These are phyloP conservation scores for Fusarium virguliforme DNA, from an alignment of 2,329 filamentous ascomycete genomes.

Conservation along the genomic window DNA sequence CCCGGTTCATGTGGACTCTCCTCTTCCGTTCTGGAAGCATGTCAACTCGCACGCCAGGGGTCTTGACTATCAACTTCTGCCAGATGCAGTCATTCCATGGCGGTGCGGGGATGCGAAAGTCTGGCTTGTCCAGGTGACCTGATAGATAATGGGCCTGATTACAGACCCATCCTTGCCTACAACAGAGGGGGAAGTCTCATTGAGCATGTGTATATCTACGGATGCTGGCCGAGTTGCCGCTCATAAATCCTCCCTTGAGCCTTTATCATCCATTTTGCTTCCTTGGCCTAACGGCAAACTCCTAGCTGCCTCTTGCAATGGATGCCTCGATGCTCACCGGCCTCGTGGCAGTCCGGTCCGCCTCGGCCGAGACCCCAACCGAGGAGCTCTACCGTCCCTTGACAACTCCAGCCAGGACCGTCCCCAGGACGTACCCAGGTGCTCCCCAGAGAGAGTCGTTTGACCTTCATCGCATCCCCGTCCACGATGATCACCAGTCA, in stretches of 20 bases:
- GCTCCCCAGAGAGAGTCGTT: conserved; percentile 55
- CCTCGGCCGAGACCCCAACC: conserved; percentile 31
- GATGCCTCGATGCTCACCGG: conserved; percentile 54
- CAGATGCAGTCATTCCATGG: conserved; percentile 37
- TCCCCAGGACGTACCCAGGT: conserved; percentile 60
- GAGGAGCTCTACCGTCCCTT: conserved; percentile 47
- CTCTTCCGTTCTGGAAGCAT: conserved; percentile 4
- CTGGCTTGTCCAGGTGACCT: conserved; percentile 27
- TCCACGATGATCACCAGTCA: conserved; percentile 19
- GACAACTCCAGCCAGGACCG: conserved; percentile 55
- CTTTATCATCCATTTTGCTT: background rate
- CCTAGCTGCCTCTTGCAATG: conserved; percentile 48
- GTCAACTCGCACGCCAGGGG: conserved; percentile 1
- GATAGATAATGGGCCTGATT: conserved; percentile 1
- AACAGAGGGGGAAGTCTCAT: background rate
- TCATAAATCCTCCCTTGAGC: background rate
- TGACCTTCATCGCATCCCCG: conserved; percentile 50
- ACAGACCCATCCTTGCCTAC: conserved; percentile 11
- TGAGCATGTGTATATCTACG: conserved; percentile 9
- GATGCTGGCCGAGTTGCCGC: background rate
- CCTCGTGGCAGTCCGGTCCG: conserved; percentile 55
- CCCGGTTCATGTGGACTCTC: conserved; percentile 4
- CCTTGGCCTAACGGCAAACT: no score
- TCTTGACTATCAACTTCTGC: conserved; percentile 15
- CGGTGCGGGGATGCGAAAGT: conserved; percentile 24